phyloP scores from a whole-genome alignment of 192 early-diverging fungal genomes.

The Gigaspora rosea region DNA sequence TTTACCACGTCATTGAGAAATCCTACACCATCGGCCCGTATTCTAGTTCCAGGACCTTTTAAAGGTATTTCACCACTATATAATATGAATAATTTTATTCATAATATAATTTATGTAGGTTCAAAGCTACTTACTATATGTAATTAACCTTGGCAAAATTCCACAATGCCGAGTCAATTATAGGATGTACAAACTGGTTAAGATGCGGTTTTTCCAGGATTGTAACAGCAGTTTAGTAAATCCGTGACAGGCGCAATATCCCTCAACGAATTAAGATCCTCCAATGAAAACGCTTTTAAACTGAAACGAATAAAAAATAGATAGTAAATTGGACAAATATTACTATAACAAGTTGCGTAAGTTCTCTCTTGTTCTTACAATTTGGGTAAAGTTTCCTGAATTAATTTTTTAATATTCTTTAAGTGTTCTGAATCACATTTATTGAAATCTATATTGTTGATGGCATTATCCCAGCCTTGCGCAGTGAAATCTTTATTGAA shows the following conservation, averaged over 20 bases:
- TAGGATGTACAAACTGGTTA: constrained; percentile 29
- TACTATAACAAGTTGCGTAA: constrained; percentile 26
- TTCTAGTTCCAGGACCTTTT: constrained; percentile 12
- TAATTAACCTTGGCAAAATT: constrained; percentile 31
- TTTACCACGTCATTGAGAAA: constrained; percentile 29
- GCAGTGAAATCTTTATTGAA: constrained; percentile 24
- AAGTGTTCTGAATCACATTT: constrained; percentile 21
- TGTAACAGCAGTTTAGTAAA: no score
- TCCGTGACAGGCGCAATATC: no score
- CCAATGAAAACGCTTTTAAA: constrained; percentile 32
- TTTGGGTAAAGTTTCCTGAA: constrained; percentile 30
- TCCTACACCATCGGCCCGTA: constrained; percentile 21
- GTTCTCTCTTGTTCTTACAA: constrained; percentile 30
- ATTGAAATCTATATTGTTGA: constrained; percentile 25
- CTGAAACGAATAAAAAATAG: constrained; percentile 21
- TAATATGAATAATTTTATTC: constrained; percentile 28
- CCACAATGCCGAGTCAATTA: constrained; percentile 31
- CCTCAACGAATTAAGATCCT: constrained; percentile 25
- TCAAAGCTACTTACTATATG: constrained; percentile 33
- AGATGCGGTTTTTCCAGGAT: constrained; percentile 26
- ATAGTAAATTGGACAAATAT: constrained; percentile 29
- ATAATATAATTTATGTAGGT: constrained; percentile 31
- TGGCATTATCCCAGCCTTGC: constrained; percentile 21
- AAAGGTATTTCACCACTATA: constrained; percentile 33
- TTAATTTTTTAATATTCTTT: constrained; percentile 30